Percentiles rank a stretch among this genome's conserved stretches.
phyloP scores from a whole-genome alignment of 164 flowering plant species.

The Malania oleifera region DNA sequence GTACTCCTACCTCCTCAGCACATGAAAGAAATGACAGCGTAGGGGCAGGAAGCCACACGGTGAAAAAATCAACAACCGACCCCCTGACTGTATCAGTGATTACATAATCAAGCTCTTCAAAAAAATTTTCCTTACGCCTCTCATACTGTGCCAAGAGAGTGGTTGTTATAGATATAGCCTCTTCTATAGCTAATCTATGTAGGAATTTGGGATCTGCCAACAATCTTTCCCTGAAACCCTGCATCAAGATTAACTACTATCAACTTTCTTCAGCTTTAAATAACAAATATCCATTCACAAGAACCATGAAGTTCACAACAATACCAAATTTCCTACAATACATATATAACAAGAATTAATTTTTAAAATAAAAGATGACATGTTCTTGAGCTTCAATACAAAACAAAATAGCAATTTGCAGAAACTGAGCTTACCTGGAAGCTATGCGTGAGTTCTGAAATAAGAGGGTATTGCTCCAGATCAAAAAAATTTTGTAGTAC shows the following conservation, averaged over 20 bases:
- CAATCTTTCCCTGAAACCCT: conserved; percentile 97
- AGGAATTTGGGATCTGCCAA: conserved; percentile 96
- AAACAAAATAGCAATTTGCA: background rate
- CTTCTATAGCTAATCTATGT: conserved; percentile 90
- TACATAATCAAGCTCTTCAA: conserved; percentile 93
- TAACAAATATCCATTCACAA: background rate
- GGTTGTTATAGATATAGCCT: conserved; percentile 85
- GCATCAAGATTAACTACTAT: conserved; percentile 24
- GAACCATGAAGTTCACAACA: background rate
- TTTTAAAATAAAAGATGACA: too few relatives aligned
- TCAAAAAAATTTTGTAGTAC: conserved; percentile 92
- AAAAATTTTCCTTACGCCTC: conserved; percentile 83
- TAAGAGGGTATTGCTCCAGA: conserved; percentile 84
- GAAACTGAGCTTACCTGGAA: conserved; percentile 58
- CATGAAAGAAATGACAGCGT: conserved; percentile 80
- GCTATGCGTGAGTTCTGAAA: conserved; percentile 73
- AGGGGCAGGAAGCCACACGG: conserved; percentile 99
- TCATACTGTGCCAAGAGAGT: conserved; percentile 88
- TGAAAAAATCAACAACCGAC: conserved; percentile 82
- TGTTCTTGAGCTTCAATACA: background rate
- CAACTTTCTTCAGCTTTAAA: too few relatives aligned
- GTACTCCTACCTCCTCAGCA: conserved; percentile 38
- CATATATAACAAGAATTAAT: background rate
- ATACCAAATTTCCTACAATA: background rate
- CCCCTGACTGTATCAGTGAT: conserved; percentile 84